Conservation (phyloP, 2,329 filamentous ascomycete genomes). For the Xylariales sp. region DNA sequence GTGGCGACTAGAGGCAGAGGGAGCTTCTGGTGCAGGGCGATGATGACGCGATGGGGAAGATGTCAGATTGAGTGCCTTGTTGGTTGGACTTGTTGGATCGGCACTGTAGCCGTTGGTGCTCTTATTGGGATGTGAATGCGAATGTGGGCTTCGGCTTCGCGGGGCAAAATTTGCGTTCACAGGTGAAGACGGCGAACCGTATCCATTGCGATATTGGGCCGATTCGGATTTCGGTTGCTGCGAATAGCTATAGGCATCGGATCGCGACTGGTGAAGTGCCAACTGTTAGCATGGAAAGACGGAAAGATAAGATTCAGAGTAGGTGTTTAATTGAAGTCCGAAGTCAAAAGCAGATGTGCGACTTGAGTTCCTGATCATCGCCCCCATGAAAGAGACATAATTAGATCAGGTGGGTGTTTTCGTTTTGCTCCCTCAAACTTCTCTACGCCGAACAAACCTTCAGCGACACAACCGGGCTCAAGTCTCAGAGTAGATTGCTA, state of each 20-base stretch:
- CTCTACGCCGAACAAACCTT: too few species aligned
- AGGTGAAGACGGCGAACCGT: constrained; percentile 23
- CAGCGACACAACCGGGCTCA: too few species aligned
- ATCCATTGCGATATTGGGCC: constrained; percentile 32
- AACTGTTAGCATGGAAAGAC: constrained; percentile 11
- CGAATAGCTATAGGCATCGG: constrained; percentile 48
- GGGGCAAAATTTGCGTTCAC: constrained; percentile 23
- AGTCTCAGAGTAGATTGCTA: too few species aligned
- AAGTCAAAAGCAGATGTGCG: too few species aligned
- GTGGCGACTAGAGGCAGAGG: constrained; percentile 20
- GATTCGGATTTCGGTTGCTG: constrained; percentile 29
- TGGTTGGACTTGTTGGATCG: constrained; percentile 22
- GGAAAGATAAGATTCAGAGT: too few species aligned
- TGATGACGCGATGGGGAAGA: constrained; percentile 26
- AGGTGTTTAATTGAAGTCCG: too few species aligned
- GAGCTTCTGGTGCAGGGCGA: constrained; percentile 20
- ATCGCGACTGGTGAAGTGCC: constrained; percentile 32
- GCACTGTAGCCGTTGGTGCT: constrained; percentile 21
- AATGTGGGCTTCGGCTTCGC: constrained; percentile 26
- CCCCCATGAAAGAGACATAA: too few species aligned
- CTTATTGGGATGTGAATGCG: constrained; percentile 28
- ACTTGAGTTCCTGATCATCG: too few species aligned
- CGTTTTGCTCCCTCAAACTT: too few species aligned
- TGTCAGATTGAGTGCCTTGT: constrained; percentile 25
- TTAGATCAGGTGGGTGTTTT: too few species aligned